These are phyloP conservation scores for Gastrolobium bilobum DNA, from an alignment of 306 rosid genomes.

Conservation along the genomic window DNA sequence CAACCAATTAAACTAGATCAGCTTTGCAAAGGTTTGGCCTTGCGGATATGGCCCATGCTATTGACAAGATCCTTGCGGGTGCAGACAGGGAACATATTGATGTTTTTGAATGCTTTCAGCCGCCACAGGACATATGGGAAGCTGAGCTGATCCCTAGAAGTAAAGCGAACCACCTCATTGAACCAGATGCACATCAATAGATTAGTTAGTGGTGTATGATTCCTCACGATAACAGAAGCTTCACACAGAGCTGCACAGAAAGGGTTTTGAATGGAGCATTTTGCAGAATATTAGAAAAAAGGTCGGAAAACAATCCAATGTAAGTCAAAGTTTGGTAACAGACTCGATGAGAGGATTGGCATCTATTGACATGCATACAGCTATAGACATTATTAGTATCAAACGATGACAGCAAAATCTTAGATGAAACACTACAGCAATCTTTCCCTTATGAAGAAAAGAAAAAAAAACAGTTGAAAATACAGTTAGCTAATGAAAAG, in stretches of 20 bases:
- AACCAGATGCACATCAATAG: constrained; percentile 93
- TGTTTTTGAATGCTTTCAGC: constrained; percentile 68
- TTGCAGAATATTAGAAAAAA: constrained; percentile 14
- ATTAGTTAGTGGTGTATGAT: constrained; percentile 76
- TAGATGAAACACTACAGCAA: constrained; percentile 10
- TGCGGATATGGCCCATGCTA: constrained; percentile 95
- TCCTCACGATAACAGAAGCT: constrained; percentile 90
- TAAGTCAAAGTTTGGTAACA: constrained; percentile 35
- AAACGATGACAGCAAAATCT: constrained; percentile 11
- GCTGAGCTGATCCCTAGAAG: constrained; percentile 96
- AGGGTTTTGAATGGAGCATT: constrained; percentile 41
- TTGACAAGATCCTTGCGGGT: constrained; percentile 97
- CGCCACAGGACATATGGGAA: constrained; percentile 94
- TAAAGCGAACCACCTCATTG: constrained; percentile 92
- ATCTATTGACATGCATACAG: constrained; percentile 14
- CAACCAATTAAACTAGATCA: constrained; percentile 50
- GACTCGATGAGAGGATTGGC: constrained; percentile 8
- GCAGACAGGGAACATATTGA: constrained; percentile 90
- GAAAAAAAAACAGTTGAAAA: neutral
- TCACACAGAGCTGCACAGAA: constrained; percentile 80
- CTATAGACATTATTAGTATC: constrained; percentile 11
- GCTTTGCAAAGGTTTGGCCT: constrained; percentile 82
- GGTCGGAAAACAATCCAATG: constrained; percentile 3
- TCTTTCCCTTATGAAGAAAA: neutral
- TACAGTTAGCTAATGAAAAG: constrained; percentile 32